A percentile compares a stretch with the other conserved stretches of the same genome.
These are phyloP conservation scores for Clarireedia hainanense DNA, from an alignment of 2,329 filamentous ascomycete genomes.

Conservation along the genomic window DNA sequence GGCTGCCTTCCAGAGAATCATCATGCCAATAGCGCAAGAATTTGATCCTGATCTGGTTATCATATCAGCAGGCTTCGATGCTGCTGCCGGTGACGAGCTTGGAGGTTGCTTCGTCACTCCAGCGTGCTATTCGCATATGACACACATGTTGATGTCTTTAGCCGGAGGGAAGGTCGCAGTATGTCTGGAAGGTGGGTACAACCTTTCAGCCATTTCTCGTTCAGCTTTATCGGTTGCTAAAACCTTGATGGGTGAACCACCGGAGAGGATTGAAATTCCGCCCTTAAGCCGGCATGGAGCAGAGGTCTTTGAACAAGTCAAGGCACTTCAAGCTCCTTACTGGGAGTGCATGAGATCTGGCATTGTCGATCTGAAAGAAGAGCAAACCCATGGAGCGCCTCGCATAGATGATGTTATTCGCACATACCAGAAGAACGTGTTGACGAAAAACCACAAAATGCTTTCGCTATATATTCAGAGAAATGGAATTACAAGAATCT, in stretches of 20 bases:
- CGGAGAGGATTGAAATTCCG: slow-evolving; percentile 51
- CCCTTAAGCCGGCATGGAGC: slow-evolving; percentile 51
- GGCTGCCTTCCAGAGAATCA: slow-evolving; percentile 88
- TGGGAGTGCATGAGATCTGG: slow-evolving; percentile 84
- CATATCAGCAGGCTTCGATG: slow-evolving; percentile 92
- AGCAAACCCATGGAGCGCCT: slow-evolving; percentile 46
- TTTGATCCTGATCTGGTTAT: slow-evolving; percentile 94
- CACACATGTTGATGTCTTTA: slow-evolving; percentile 95
- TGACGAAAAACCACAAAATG: slow-evolving; percentile 71
- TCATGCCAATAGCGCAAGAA: slow-evolving; percentile 93
- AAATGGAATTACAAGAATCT: slow-evolving; percentile 63
- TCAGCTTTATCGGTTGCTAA: slow-evolving; percentile 86
- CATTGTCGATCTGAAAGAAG: slow-evolving; percentile 45
- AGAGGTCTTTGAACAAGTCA: slow-evolving; percentile 49
- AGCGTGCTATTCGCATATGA: slow-evolving; percentile 94
- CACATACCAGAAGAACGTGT: slow-evolving; percentile 61
- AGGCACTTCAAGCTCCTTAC: slow-evolving; percentile 57
- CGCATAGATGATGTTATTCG: slow-evolving; percentile 76
- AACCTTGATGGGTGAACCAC: slow-evolving; percentile 93
- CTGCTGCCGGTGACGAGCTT: slow-evolving; percentile 84
- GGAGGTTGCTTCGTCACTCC: slow-evolving; percentile 91
- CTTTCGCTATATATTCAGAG: slow-evolving; percentile 72
- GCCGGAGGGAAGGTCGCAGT: slow-evolving; percentile 85
- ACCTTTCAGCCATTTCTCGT: slow-evolving; percentile 82
- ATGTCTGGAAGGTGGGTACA: slow-evolving; percentile 93